Evolutionary conservation across 345 rosid genomes (phyloP), one percentile per base, ranked within the genome.

Genomic region (Eucalyptus sp.): DNA sequence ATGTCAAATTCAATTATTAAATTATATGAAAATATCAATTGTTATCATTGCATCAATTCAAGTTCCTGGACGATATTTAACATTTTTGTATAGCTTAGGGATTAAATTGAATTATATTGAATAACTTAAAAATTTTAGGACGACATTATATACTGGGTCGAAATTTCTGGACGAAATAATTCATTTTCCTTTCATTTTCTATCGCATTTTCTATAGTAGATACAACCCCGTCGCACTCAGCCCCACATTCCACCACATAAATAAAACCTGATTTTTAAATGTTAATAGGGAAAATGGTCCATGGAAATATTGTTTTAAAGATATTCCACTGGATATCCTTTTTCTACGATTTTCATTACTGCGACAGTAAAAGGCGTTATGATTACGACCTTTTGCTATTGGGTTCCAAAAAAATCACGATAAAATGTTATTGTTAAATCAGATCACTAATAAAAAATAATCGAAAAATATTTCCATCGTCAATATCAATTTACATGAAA

Each of bases 81-180:
- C 5, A 9, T 20, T 54, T 54, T 54, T 1, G 11, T 2, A 24
- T 56, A 24, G 6, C 1, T 56, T 24, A 56, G 10, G 3, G 0
- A 56, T 18, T 22, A 56, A 56, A 56, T 56, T 24, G 13, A 56
- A 56, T 0, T 52, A 0, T 10, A 56, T 22, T 56, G 3, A 22
- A 56, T 22, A 56, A 24, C 4, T 56, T 56, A 2, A 56, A 56
- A 24, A 56, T 56, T 56, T 0, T 10, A 56, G 1, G 0, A 2
- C 2, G 3, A 1, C 1, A 22, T 24, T 56, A 22, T 0, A 4
- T 56, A 56, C 10, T 1, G 0, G 6, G 2, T 22, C 3, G 0
- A 56, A 24, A 56, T 56, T 24, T 56, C 1, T 4, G 2, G 6
- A 56, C 0, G 6, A 4, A 22, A 22, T 56, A 56, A 22, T 22